phyloP scores from a whole-genome alignment of 176 grass and related monocot genomes.

The Carex cristatella region DNA sequence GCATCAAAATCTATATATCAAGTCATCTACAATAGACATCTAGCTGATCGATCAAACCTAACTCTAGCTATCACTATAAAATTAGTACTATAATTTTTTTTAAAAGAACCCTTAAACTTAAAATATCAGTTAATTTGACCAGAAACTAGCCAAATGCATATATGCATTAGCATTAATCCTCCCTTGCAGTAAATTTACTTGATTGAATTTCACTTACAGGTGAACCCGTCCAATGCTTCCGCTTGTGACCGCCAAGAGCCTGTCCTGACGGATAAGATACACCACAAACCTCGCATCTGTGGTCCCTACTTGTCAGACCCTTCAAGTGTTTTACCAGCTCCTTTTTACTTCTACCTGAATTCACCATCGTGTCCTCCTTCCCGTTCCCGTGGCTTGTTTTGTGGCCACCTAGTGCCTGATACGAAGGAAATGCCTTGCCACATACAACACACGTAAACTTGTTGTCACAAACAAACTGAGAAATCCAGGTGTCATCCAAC shows the following conservation, averaged over 20 bases:
- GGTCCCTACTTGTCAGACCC: not conserved
- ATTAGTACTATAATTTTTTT: not conserved
- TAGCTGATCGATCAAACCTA: not conserved
- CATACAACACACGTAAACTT: not conserved
- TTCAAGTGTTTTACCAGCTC: not conserved
- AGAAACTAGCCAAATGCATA: not conserved
- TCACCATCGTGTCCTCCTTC: not conserved
- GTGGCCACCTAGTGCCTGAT: not conserved
- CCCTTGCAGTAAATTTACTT: not conserved
- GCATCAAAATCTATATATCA: not conserved
- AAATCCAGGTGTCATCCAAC: not conserved
- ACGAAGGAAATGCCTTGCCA: slow-evolving; percentile 7
- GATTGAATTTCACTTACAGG: not conserved
- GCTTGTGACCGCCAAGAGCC: slow-evolving; percentile 14
- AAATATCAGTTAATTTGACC: not conserved
- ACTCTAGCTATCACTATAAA: not conserved
- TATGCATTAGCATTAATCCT: not conserved
- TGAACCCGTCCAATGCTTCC: slow-evolving; percentile 11
- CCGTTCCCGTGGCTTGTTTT: slow-evolving; percentile 6
- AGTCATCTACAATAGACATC: not conserved
- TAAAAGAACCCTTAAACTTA: not conserved
- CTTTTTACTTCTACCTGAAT: not conserved
- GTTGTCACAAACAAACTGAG: not conserved
- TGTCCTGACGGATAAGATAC: not conserved
- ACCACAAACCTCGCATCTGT: slow-evolving; percentile 8